Evolutionary conservation across 495 filamentous ascomycete species (phyloP).

Genomic region (Chaetomium tenue): DNA sequence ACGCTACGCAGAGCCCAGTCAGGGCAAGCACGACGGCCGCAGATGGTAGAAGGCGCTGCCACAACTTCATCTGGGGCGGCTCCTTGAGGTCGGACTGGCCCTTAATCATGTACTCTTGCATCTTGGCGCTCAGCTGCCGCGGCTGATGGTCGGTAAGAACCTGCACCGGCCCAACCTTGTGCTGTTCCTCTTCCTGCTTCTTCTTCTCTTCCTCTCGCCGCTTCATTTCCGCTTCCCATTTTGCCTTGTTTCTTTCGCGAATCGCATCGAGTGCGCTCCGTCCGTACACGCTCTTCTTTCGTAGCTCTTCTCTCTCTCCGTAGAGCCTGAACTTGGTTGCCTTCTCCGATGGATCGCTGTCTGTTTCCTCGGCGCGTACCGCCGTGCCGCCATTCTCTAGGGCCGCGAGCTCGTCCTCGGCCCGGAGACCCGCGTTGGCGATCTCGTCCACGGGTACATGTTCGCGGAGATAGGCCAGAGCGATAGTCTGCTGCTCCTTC

Average conservation of each 20-base stretch:
- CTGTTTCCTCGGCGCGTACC: slow-evolving; percentile 41
- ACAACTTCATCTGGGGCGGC: slow-evolving; percentile 48
- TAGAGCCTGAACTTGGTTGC: slow-evolving; percentile 25
- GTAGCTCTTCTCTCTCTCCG: slow-evolving; percentile 21
- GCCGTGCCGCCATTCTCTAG: slow-evolving; percentile 47
- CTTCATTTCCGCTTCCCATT: slow-evolving; percentile 48
- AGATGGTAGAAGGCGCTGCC: slow-evolving; percentile 65
- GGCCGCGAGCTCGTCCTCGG: slow-evolving; percentile 58
- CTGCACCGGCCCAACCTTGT: slow-evolving; percentile 47
- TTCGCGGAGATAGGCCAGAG: slow-evolving; percentile 65
- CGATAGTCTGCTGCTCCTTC: slow-evolving; percentile 43
- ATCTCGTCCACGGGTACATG: slow-evolving; percentile 75
- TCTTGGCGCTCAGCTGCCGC: slow-evolving; percentile 37
- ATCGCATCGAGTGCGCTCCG: slow-evolving; percentile 50
- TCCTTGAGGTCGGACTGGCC: slow-evolving; percentile 46
- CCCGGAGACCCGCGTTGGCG: slow-evolving; percentile 50
- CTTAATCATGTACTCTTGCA: slow-evolving; percentile 38
- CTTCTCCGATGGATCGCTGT: slow-evolving; percentile 42
- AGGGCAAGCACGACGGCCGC: slow-evolving; percentile 55
- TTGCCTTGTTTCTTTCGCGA: slow-evolving; percentile 45
- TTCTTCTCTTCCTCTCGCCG: slow-evolving; percentile 52
- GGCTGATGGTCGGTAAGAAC: slow-evolving; percentile 39
- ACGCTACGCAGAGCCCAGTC: slow-evolving; percentile 51
- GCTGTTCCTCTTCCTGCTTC: slow-evolving; percentile 54
- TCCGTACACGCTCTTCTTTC: slow-evolving; percentile 41